Percentiles rank a stretch among this genome's conserved stretches.
Evolutionary conservation across 805 yeast genomes (phyloP).

Genomic region (Wickerhamomyces rabaulensis): DNA sequence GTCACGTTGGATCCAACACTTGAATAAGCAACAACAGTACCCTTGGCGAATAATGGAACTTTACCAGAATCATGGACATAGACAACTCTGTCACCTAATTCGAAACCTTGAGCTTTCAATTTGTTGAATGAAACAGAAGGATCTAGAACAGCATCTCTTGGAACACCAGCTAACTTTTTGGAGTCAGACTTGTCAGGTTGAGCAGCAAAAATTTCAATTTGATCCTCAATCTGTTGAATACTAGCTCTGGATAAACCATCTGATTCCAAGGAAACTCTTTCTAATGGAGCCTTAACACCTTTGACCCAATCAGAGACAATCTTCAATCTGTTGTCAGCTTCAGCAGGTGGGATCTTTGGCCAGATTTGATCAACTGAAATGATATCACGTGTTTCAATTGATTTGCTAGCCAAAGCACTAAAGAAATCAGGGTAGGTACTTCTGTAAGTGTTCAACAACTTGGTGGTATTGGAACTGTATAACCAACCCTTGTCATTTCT

Average conservation of each 20-base stretch:
- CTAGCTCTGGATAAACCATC: slow-evolving; percentile 69
- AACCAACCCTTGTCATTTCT: slow-evolving; percentile 71
- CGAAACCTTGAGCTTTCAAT: slow-evolving; percentile 69
- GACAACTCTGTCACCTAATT: slow-evolving; percentile 84
- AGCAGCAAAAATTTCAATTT: slow-evolving; percentile 41
- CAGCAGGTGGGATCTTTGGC: slow-evolving; percentile 30
- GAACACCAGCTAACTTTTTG: slow-evolving; percentile 73
- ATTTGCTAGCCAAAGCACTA: slow-evolving; percentile 28
- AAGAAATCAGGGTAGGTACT: slow-evolving; percentile 60
- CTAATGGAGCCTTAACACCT: slow-evolving; percentile 47
- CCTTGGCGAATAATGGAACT: slow-evolving; percentile 81
- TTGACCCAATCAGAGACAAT: slow-evolving; percentile 38
- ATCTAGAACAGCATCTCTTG: slow-evolving; percentile 74
- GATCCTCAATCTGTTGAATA: slow-evolving; percentile 61
- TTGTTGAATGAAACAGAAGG: slow-evolving; percentile 68
- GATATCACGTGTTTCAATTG: slow-evolving; percentile 22
- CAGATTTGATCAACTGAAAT: slow-evolving; percentile 27
- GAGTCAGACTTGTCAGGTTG: slow-evolving; percentile 40
- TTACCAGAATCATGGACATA: slow-evolving; percentile 84
- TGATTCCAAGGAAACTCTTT: slow-evolving; percentile 67
- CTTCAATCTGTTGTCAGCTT: slow-evolving; percentile 24
- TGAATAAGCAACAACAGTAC: slow-evolving; percentile 81
- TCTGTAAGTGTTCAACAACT: slow-evolving; percentile 57
- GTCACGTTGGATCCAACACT: slow-evolving; percentile 48
- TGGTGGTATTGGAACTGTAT: slow-evolving; percentile 69